Evolutionary conservation across 1,284 basidiomycete genomes (phyloP).

Genomic region (Fomes fomentarius): DNA sequence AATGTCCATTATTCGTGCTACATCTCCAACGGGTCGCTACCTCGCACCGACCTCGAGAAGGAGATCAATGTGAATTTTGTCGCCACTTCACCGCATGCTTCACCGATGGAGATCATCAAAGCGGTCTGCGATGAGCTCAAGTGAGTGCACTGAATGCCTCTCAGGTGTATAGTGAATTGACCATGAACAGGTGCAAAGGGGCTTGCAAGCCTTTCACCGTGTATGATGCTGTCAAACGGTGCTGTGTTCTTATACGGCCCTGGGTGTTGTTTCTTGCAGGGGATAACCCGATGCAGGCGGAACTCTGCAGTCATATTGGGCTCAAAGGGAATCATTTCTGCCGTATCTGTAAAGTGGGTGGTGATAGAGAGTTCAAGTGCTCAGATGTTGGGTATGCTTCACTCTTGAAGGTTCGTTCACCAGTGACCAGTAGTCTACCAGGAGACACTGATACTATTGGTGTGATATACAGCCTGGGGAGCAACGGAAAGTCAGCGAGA

Average conservation of each 20-base stretch:
- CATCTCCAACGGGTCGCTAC: conserved; percentile 15
- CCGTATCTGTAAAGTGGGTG: conserved; percentile 33
- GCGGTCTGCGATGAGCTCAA: conserved; percentile 4
- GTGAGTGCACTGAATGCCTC: background rate
- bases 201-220: background rate
- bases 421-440: no score
- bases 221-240: background rate
- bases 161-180: no score
- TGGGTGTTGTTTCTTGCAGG: conserved; percentile 30
- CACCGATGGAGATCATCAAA: conserved; percentile 19
- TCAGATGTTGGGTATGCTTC: conserved; percentile 23
- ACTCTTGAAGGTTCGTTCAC: conserved; percentile 24
- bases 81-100: conserved; percentile 15
- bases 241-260: conserved; percentile 28
- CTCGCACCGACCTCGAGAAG: conserved; percentile 8
- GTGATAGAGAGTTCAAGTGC: conserved; percentile 27
- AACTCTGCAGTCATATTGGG: conserved; percentile 35
- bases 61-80: conserved; percentile 5
- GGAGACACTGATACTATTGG: no score
- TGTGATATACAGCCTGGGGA: background rate
- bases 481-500: conserved; percentile 18
- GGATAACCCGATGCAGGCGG: conserved; percentile 41
- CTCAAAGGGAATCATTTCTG: conserved; percentile 36
- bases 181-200: no score
- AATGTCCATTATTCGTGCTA: conserved; percentile 19